phyloP scores from a whole-genome alignment of 495 filamentous ascomycete genomes.

The Tuber aestivum region DNA sequence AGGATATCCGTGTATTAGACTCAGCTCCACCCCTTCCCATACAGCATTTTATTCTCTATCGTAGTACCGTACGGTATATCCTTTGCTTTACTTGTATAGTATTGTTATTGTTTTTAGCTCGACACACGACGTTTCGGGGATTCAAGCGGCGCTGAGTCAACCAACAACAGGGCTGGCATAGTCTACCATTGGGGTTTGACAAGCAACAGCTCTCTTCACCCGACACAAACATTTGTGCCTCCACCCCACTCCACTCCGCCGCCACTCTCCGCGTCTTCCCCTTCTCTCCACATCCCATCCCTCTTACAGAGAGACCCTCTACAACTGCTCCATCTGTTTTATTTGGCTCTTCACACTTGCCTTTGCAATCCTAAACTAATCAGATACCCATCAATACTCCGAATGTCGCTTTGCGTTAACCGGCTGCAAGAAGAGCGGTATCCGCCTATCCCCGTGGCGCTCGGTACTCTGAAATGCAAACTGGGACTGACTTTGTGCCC shows the following conservation, averaged over 20 bases:
- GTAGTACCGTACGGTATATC: not conserved
- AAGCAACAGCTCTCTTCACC: not conserved
- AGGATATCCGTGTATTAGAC: not conserved
- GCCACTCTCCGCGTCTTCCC: not conserved
- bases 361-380: not conserved
- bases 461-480: not conserved
- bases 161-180: not conserved
- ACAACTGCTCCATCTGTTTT: not conserved
- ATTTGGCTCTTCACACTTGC: not conserved
- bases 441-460: not conserved
- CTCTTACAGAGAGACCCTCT: not conserved
- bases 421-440: conserved; percentile 89
- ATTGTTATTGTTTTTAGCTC: not conserved
- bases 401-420: conserved; percentile 83
- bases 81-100: no score
- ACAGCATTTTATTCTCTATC: not conserved
- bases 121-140: not conserved
- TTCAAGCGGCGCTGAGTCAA: not conserved
- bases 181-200: not conserved
- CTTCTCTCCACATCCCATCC: not conserved
- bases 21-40: not conserved
- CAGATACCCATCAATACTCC: conserved; percentile 10
- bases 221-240: not conserved
- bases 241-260: not conserved
- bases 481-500: conserved; percentile 17